Evolutionary conservation across 768 basidiomycete genomes (phyloP), one percentile per base, ranked within the genome.

Genomic region (Pulveroboletus sp.): DNA sequence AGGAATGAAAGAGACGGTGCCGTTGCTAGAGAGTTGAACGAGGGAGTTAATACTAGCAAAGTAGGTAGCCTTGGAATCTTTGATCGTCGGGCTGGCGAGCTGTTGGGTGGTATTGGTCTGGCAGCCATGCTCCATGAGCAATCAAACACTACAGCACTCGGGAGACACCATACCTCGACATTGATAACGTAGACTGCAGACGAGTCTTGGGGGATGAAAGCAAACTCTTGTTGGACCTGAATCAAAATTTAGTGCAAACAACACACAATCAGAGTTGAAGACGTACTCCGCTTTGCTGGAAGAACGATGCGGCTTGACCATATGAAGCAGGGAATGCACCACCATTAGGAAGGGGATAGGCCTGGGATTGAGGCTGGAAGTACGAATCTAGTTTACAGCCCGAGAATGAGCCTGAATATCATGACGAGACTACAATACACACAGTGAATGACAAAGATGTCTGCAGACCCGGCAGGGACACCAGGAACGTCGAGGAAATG

Each of bases 371-470:
- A 9, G 89, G 83, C 67, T 94, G 92, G 79, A 87, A 86, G 74
- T 73, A 88, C 21, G 86, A 79, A 67, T 80, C 90, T 93, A 52
- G 35, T 3, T 32, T 8, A 24, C 15, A 39, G 40, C 11, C 11
- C 28, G 18, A n/a, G 6, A 18, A 44, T 59, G 5, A 56, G 39
- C 31, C 37, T 4, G 24, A 36, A 17, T n/a, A 6, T 18, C 2
- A 27, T 9, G 3, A 30, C 1, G 21, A 30, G 26, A 33, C 27
- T 17, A 21, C 2, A 24, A 27, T n/a, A 73, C 85, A 57, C 59
- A 86, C 89, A 94, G 67, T 94, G 92, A 52, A 94, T 88, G 26
- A 93, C 89, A 56, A 89, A 94, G 50, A 93, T 85, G 46, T 82
- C 72, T 3, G 82, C 85, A 36, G 76, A 79, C 10, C 91, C 91